phyloP scores from a whole-genome alignment of 1,139 yeast genomes.

The Debaryomyces sp. region DNA sequence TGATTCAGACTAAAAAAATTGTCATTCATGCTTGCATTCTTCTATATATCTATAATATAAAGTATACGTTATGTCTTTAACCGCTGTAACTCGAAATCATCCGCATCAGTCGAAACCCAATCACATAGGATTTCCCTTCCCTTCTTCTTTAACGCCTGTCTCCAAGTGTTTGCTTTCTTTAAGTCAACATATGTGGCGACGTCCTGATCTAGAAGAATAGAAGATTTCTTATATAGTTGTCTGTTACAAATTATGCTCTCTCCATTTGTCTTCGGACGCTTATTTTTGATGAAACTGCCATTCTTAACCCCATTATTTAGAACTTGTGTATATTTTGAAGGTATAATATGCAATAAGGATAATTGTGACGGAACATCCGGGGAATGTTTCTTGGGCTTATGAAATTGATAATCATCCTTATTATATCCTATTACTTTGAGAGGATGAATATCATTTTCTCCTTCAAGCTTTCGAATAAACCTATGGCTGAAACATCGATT shows the following conservation, averaged over 20 bases:
- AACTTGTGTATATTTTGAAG: conserved; percentile 35
- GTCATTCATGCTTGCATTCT: conserved; percentile 8
- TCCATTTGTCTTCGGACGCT: conserved; percentile 47
- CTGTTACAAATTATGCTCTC: conserved; percentile 44
- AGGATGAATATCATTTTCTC: conserved; percentile 15
- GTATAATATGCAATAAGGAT: conserved; percentile 36
- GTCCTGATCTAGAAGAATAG: conserved; percentile 11
- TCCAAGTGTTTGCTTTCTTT: conserved; percentile 23
- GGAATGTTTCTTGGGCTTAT: conserved; percentile 20
- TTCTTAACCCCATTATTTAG: conserved; percentile 57
- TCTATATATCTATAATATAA: conserved; percentile 12
- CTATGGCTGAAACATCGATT: conserved; percentile 54
- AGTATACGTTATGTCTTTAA: background rate
- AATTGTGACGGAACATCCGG: conserved; percentile 36
- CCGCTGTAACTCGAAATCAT: conserved; percentile 28
- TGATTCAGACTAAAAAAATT: conserved; percentile 28
- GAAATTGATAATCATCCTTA: conserved; percentile 27
- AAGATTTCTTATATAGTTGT: conserved; percentile 23
- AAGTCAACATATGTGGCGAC: conserved; percentile 26
- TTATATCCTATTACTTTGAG: conserved; percentile 26
- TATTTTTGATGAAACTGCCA: conserved; percentile 50
- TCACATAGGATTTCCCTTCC: conserved; percentile 26
- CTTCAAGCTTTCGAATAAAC: conserved; percentile 16
- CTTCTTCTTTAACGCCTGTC: conserved; percentile 26
- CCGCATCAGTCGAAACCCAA: conserved; percentile 37